Evolutionary conservation across 495 filamentous ascomycete species (phyloP).

Genomic region (Daldinia decipiens): DNA sequence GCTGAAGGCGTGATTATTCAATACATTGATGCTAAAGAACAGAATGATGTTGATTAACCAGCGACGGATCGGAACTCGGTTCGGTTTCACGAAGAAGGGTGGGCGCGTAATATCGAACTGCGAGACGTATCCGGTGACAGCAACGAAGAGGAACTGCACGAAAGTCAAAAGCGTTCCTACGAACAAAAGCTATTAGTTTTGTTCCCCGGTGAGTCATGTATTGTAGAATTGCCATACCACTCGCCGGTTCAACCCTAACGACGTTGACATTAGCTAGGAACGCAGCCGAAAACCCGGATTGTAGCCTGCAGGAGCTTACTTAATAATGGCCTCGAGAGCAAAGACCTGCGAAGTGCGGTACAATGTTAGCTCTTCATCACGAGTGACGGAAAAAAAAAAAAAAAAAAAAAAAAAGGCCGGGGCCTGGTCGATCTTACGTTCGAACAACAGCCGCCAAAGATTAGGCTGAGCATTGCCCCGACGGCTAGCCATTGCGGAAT

Average conservation of each 20-base stretch:
- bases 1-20: constrained; percentile 98
- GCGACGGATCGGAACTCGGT: constrained; percentile 82
- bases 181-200: constrained; percentile 23
- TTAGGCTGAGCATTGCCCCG: constrained; percentile 80
- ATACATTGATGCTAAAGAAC: constrained; percentile 89
- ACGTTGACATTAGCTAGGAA: constrained; percentile 40
- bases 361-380: constrained; percentile 28
- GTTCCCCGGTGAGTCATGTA: constrained; percentile 7
- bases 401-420: too few relatives aligned
- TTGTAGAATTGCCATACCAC: constrained; percentile 55
- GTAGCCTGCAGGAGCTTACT: constrained; percentile 64
- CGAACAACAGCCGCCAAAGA: constrained; percentile 97
- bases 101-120: constrained; percentile 67
- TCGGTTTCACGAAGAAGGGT: constrained; percentile 76
- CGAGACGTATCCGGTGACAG: constrained; percentile 79
- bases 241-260: constrained; percentile 67
- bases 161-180: constrained; percentile 90
- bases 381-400: background rate
- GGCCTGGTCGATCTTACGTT: constrained; percentile 71
- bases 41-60: constrained; percentile 91
- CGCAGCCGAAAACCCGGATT: constrained; percentile 21
- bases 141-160: constrained; percentile 89
- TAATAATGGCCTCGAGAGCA: constrained; percentile 93
- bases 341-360: constrained; percentile 71
- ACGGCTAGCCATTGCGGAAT: constrained; percentile 75